Conservation (phyloP, 352 stramenopile genomes). For the Phytophthora sp. region DNA sequence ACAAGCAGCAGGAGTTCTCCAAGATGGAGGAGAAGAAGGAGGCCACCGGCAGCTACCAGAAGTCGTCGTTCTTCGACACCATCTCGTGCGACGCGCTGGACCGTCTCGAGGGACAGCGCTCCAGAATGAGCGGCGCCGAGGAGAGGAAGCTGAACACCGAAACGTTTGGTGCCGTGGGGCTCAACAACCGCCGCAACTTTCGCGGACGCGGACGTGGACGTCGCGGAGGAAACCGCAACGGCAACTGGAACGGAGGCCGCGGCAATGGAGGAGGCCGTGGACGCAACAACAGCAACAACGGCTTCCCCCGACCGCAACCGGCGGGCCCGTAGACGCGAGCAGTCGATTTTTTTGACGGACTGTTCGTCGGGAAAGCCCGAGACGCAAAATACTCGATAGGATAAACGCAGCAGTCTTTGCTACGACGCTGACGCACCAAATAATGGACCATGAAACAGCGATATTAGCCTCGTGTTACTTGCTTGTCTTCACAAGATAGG, state of each 20-base stretch:
- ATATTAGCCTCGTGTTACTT: neutral
- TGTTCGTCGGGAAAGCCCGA: neutral
- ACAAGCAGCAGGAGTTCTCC: constrained; percentile 83
- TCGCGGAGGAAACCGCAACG: constrained; percentile 42
- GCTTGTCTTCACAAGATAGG: no score
- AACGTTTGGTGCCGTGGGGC: constrained; percentile 85
- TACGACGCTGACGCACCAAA: constrained; percentile 5
- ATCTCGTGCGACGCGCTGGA: constrained; percentile 90
- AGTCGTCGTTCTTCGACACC: constrained; percentile 91
- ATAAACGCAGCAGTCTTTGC: constrained; percentile 14
- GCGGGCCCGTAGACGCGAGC: constrained; percentile 14
- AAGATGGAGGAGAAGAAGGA: constrained; percentile 62
- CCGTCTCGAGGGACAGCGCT: constrained; percentile 71
- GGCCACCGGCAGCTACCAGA: constrained; percentile 80
- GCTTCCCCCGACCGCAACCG: constrained; percentile 25
- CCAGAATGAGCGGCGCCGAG: constrained; percentile 70
- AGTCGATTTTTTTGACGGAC: constrained; percentile 4
- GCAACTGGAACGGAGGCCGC: constrained; percentile 41
- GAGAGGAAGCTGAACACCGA: constrained; percentile 91
- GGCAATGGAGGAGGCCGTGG: constrained; percentile 30
- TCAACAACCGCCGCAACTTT: constrained; percentile 87
- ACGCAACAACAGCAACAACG: constrained; percentile 30
- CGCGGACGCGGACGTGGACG: constrained; percentile 62
- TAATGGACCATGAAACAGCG: constrained; percentile 22
- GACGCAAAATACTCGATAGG: constrained; percentile 11